A percentile compares a stretch with the other conserved stretches of the same genome.
These are phyloP conservation scores for Sparassis latifolia DNA, from an alignment of 1,284 basidiomycete species.

Conservation along the genomic window DNA sequence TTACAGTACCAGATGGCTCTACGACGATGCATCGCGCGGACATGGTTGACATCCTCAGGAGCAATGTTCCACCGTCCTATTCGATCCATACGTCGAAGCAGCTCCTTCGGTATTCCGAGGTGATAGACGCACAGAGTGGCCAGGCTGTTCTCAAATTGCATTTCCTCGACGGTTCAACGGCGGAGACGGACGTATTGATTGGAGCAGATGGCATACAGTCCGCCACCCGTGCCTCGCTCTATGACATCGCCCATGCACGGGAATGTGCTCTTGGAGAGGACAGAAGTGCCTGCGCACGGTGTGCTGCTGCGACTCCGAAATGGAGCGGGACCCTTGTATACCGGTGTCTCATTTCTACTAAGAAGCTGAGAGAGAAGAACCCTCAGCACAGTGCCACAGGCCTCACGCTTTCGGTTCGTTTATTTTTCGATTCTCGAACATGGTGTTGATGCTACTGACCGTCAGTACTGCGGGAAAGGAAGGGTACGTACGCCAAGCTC, in stretches of 20 bases:
- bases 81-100: slow-evolving; percentile 28
- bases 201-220: slow-evolving; percentile 42
- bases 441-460: background rate
- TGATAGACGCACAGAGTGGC: background rate
- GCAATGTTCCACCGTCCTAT: slow-evolving; percentile 22
- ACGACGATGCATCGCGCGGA: slow-evolving; percentile 16
- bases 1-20: slow-evolving; percentile 7
- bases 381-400: slow-evolving; percentile 27
- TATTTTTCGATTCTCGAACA: background rate
- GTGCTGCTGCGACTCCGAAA: slow-evolving; percentile 25
- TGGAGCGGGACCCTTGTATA: slow-evolving; percentile 40
- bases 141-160: slow-evolving; percentile 19
- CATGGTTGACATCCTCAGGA: slow-evolving; percentile 11
- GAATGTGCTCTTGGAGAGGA: slow-evolving; percentile 6
- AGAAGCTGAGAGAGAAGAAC: slow-evolving; percentile 25
- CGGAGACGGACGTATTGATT: slow-evolving; percentile 35
- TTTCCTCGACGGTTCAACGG: slow-evolving; percentile 31
- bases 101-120: slow-evolving; percentile 18
- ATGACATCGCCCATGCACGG: slow-evolving; percentile 15
- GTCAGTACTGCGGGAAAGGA: slow-evolving; percentile 37
- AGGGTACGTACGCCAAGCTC: slow-evolving; percentile 24
- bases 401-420: slow-evolving; percentile 11
- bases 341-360: slow-evolving; percentile 29
- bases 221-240: slow-evolving; percentile 28
- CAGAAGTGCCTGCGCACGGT: slow-evolving; percentile 7